phyloP scores from a whole-genome alignment of 768 basidiomycete genomes.

The Holtermannia corniformis region DNA sequence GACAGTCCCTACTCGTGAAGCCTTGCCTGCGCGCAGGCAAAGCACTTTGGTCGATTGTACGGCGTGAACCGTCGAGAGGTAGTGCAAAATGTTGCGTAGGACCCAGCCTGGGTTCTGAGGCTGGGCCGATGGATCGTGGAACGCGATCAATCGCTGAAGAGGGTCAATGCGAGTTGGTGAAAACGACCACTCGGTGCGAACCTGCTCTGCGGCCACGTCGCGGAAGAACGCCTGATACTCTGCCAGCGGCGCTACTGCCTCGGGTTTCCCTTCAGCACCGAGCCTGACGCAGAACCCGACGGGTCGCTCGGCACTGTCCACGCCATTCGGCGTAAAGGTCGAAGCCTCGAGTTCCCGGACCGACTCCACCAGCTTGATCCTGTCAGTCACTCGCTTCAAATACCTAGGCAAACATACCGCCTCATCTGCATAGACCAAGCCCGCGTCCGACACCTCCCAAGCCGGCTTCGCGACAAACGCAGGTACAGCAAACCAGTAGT shows the following conservation, averaged over 20 bases:
- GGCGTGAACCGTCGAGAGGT: conserved; percentile 57
- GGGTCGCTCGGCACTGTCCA: not conserved
- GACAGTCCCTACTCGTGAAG: conserved; percentile 6
- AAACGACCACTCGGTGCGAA: conserved; percentile 38
- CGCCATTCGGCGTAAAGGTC: not conserved
- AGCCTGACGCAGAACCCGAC: conserved; percentile 12
- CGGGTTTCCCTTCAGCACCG: conserved; percentile 6
- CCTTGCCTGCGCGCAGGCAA: conserved; percentile 55
- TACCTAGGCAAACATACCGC: conserved; percentile 42
- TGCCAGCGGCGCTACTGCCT: conserved; percentile 6
- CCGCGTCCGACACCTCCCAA: conserved; percentile 62
- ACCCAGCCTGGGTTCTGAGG: conserved; percentile 78
- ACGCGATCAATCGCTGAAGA: conserved; percentile 51
- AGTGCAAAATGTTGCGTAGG: conserved; percentile 79
- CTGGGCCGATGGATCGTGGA: conserved; percentile 77
- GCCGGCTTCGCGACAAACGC: conserved; percentile 80
- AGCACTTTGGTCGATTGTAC: conserved; percentile 51
- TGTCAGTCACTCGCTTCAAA: not conserved
- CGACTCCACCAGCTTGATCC: conserved; percentile 6
- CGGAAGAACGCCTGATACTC: conserved; percentile 48
- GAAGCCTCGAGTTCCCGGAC: conserved; percentile 9
- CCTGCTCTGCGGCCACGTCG: conserved; percentile 44
- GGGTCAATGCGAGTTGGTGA: conserved; percentile 1
- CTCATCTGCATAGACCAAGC: conserved; percentile 51
- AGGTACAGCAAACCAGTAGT: conserved; percentile 97